These are phyloP conservation scores for Trichoderma afroharzianum DNA, from an alignment of 2,329 filamentous ascomycete genomes.

Conservation along the genomic window DNA sequence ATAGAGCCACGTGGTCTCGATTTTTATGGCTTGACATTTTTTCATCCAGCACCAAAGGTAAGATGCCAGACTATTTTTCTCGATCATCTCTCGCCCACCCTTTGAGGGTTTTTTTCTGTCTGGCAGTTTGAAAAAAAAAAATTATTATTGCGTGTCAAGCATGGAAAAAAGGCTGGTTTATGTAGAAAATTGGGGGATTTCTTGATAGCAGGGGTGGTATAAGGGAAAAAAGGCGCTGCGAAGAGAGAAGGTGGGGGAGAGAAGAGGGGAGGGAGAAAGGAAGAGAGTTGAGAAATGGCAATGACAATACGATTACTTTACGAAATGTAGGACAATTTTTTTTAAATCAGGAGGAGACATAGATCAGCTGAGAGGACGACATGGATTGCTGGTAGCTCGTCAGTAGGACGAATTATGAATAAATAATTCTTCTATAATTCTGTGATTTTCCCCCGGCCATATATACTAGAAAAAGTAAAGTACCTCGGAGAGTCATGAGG, in stretches of 20 bases:
- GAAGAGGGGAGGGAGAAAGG: not conserved
- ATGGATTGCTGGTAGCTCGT: not conserved
- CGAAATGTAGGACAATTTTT: constrained; percentile 8
- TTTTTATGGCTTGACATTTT: constrained; percentile 10
- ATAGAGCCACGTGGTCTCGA: constrained; percentile 22
- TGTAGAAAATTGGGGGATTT: constrained; percentile 9
- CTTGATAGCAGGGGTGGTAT: not conserved
- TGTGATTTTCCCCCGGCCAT: not conserved
- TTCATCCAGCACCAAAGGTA: not conserved
- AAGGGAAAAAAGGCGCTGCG: not conserved
- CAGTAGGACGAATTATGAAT: not conserved
- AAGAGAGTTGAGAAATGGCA: not conserved
- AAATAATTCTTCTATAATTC: constrained; percentile 1
- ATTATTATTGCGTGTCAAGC: not conserved
- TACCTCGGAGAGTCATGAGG: not conserved
- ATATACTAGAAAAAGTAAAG: not conserved
- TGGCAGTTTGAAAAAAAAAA: constrained; percentile 5
- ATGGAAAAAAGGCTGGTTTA: constrained; percentile 1
- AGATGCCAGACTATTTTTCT: constrained; percentile 1
- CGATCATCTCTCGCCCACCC: not conserved
- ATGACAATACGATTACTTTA: not conserved
- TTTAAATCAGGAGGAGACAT: not conserved
- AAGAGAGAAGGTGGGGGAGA: not conserved
- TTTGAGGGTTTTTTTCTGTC: constrained; percentile 4
- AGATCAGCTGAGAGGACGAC: not conserved